Evolutionary conservation across 306 rosid genomes (phyloP).

Genomic region (Vicia sativa): DNA sequence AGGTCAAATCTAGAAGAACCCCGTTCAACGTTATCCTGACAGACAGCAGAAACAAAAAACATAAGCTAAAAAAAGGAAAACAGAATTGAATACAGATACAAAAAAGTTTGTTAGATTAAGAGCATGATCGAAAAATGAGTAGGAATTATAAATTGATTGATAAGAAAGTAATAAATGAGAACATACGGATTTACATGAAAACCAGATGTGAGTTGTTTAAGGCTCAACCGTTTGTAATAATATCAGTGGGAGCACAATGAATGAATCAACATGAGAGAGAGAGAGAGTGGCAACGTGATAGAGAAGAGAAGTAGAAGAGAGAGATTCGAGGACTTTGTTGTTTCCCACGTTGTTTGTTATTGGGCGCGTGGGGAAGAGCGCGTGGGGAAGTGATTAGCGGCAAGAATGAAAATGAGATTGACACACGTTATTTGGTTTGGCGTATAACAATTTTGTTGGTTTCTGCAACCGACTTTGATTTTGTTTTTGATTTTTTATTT

Average conservation of each 20-base stretch:
- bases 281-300: slow-evolving; percentile 60
- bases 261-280: slow-evolving; percentile 40
- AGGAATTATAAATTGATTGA: slow-evolving; percentile 13
- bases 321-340: neutral
- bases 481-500: neutral
- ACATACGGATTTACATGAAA: slow-evolving; percentile 15
- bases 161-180: neutral
- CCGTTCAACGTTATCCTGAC: slow-evolving; percentile 46
- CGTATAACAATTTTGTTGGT: slow-evolving; percentile 39
- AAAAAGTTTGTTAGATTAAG: slow-evolving; percentile 36
- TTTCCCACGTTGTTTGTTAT: neutral
- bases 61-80: slow-evolving; percentile 37
- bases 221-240: slow-evolving; percentile 21
- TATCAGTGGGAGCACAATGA: slow-evolving; percentile 32
- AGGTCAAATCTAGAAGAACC: slow-evolving; percentile 46
- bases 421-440: slow-evolving; percentile 41
- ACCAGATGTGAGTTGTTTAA: slow-evolving; percentile 16
- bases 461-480: slow-evolving; percentile 43
- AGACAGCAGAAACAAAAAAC: slow-evolving; percentile 40
- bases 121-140: too few relatives aligned
- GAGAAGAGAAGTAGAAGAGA: slow-evolving; percentile 33
- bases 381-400: neutral
- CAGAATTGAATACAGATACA: neutral
- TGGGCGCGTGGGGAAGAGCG: neutral
- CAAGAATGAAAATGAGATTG: neutral